A percentile compares a stretch with the other conserved stretches of the same genome.
Conservation (phyloP, 1,284 basidiomycete species). For the Ustilago vetiveriae region DNA sequence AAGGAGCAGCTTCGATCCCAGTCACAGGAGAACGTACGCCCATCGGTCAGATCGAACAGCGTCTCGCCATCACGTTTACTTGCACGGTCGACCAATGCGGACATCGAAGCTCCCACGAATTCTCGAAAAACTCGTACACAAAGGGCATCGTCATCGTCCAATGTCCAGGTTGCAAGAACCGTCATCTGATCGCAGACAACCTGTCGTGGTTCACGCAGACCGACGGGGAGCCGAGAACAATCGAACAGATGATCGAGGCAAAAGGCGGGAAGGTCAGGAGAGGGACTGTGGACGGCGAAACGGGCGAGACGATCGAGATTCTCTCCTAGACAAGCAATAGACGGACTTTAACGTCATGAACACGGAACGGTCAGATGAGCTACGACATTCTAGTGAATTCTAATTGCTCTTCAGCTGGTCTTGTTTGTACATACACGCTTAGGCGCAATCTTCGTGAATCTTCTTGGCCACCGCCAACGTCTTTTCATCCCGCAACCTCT, state of each 20-base stretch:
- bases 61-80: slow-evolving; percentile 61
- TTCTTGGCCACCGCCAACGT: slow-evolving; percentile 39
- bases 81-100: slow-evolving; percentile 72
- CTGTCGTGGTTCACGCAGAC: slow-evolving; percentile 63
- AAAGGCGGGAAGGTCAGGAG: slow-evolving; percentile 58
- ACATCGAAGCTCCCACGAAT: slow-evolving; percentile 86
- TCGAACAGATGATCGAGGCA: slow-evolving; percentile 63
- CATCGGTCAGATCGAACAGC: slow-evolving; percentile 55
- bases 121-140: slow-evolving; percentile 83
- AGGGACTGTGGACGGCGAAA: slow-evolving; percentile 51
- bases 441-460: slow-evolving; percentile 25
- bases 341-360: too few relatives aligned
- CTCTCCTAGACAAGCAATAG: slow-evolving; percentile 10
- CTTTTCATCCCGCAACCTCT: slow-evolving; percentile 38
- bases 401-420: too few relatives aligned
- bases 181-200: slow-evolving; percentile 69
- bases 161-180: slow-evolving; percentile 88
- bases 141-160: slow-evolving; percentile 89
- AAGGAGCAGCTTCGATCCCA: slow-evolving; percentile 19
- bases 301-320: slow-evolving; percentile 64
- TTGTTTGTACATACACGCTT: too few relatives aligned
- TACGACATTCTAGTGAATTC: too few relatives aligned
- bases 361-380: too few relatives aligned
- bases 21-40: slow-evolving; percentile 45
- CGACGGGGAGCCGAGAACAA: slow-evolving; percentile 57